phyloP scores from a whole-genome alignment of 2,329 filamentous ascomycete species.

The Hypoxylon sp. region DNA sequence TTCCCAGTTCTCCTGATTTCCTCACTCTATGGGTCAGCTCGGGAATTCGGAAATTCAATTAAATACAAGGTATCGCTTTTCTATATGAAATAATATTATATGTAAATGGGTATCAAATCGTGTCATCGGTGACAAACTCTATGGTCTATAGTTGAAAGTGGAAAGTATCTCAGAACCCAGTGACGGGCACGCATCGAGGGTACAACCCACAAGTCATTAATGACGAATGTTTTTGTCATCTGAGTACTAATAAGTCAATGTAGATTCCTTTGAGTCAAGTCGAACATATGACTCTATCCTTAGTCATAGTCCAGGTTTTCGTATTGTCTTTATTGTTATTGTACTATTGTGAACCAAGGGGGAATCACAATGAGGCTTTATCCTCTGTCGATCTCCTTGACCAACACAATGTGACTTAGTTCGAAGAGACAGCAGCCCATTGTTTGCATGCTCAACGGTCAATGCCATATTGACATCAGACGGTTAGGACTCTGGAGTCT shows the following conservation, averaged over 20 bases:
- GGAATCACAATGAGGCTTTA: conserved; percentile 32
- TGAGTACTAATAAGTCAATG: conserved; percentile 11
- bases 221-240: conserved; percentile 32
- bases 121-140: conserved; percentile 33
- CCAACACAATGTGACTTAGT: conserved; percentile 35
- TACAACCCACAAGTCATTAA: conserved; percentile 31
- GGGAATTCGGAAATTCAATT: conserved; percentile 12
- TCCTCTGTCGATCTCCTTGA: conserved; percentile 6
- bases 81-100: conserved; percentile 24
- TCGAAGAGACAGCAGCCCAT: conserved; percentile 13
- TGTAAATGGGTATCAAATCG: conserved; percentile 34
- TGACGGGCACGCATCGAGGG: not conserved
- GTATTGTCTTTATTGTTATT: conserved; percentile 19
- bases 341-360: conserved; percentile 23
- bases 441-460: conserved; percentile 10
- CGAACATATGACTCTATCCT: conserved; percentile 25
- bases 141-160: conserved; percentile 32
- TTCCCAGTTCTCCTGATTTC: not conserved
- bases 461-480: conserved; percentile 11
- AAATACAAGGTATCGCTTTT: conserved; percentile 19
- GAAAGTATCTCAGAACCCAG: conserved; percentile 26
- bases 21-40: not conserved
- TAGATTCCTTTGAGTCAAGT: conserved; percentile 26
- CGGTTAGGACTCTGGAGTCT: not conserved
- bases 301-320: conserved; percentile 22